Conservation (phyloP, 208 protist species). For the Acanthamoeba pearcei region DNA sequence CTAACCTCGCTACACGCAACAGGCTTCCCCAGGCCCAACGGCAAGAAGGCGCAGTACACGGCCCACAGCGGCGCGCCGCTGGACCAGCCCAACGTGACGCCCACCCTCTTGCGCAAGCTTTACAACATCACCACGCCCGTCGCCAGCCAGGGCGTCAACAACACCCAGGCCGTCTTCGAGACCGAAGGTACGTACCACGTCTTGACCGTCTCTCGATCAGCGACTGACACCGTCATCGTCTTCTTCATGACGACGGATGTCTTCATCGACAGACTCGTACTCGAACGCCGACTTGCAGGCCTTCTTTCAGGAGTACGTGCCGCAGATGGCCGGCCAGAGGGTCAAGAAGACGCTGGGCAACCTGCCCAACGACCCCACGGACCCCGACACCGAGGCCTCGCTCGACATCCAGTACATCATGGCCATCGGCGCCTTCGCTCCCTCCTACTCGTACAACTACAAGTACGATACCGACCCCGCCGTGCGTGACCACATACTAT, state of each 20-base stretch:
- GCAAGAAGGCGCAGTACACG: background rate
- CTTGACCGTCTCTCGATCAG: background rate
- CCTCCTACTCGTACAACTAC: slow-evolving; percentile 77
- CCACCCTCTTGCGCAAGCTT: background rate
- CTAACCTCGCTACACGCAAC: background rate
- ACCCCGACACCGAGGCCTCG: slow-evolving; percentile 45
- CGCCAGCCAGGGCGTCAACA: slow-evolving; percentile 60
- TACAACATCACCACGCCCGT: slow-evolving; percentile 63
- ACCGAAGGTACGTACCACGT: slow-evolving; percentile 65
- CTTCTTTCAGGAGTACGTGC: slow-evolving; percentile 72
- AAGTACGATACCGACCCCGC: background rate
- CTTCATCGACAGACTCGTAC: slow-evolving; percentile 48
- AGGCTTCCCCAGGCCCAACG: slow-evolving; percentile 16
- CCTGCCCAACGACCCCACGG: slow-evolving; percentile 43
- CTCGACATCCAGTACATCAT: slow-evolving; percentile 75
- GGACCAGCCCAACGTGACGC: slow-evolving; percentile 60
- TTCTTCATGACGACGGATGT: background rate
- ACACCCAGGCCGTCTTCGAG: slow-evolving; percentile 77
- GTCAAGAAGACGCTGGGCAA: slow-evolving; percentile 61
- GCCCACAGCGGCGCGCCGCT: background rate
- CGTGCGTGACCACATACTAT: too few relatives aligned
- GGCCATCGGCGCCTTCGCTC: slow-evolving; percentile 56
- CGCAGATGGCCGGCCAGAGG: slow-evolving; percentile 49
- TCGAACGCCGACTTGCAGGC: slow-evolving; percentile 55
- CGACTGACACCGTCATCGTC: background rate